Evolutionary conservation across 179 eudicot genomes (phyloP), one percentile per base, ranked within the genome.

Genomic region (Kewa caespitosa): DNA sequence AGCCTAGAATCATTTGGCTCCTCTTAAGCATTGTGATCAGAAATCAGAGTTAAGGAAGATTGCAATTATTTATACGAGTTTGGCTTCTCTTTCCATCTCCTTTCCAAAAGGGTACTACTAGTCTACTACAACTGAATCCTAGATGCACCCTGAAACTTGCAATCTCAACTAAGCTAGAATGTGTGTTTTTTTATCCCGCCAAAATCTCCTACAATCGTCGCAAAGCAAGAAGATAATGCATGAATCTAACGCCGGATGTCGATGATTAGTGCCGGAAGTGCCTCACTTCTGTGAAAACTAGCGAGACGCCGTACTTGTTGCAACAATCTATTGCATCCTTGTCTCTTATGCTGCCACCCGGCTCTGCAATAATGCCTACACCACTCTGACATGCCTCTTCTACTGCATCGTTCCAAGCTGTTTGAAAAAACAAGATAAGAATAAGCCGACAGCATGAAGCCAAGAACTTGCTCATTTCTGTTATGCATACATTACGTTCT

Each of bases 321-420:
- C 97, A 95, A 64, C 99, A 95, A 32, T 93, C 97, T 6, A 93
- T 33, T 12, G 97, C 97, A 74, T 95, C 99, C 75, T 72, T 76
- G 65, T 95, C 99, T 84, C 95, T 90, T 4, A 85, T 93, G 88
- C 95, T 90, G 30, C 99, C 97, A 48, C 97, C 97, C 1, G 99
- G 97, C 80, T 95, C 99, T 30, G 95, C 95, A 57, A 93, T 93
- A 30, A 89, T 84, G 68, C 91, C 79, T 31, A 95, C 62, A 14
- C 99, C 94, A 36, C 87, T 92, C 83, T 91, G 61, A 79, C 97
- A 94, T 48, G 97, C 98, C 83, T 92, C 98, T 82, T 94, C 97
- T 18, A 94, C 97, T 20, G 98, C 95, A 82, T 94, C 98, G 10
- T 86, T 87, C 98, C 98, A 94, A 30, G 98, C 98, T 91, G 90